phyloP scores from a whole-genome alignment of 805 yeast species.

The Candida pseudofarinosa region DNA sequence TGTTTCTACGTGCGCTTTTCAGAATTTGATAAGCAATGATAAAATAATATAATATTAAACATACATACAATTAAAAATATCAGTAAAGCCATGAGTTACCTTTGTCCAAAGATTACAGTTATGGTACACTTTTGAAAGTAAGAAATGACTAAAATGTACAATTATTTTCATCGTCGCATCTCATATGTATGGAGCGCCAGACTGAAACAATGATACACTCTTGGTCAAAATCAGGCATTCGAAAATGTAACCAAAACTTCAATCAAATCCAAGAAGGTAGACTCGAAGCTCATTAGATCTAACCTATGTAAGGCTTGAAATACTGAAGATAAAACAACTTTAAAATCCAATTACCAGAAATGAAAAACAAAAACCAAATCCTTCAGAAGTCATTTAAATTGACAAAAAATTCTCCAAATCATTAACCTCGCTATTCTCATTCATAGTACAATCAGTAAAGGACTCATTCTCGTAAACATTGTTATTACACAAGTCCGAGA shows the following conservation, averaged over 20 bases:
- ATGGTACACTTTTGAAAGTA: too few species aligned
- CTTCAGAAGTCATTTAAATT: constrained; percentile 11
- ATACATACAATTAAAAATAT: neutral
- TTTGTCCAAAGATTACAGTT: too few species aligned
- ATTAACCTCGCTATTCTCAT: constrained; percentile 4
- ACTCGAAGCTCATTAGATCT: too few species aligned
- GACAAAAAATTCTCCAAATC: constrained; percentile 31
- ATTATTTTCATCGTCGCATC: constrained; percentile 1
- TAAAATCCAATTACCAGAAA: constrained; percentile 5
- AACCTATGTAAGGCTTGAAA: too few species aligned
- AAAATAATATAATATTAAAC: too few species aligned
- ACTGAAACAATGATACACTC: neutral
- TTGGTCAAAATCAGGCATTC: too few species aligned
- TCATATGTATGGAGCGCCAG: neutral
- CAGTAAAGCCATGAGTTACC: too few species aligned
- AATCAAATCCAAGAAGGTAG: too few species aligned
- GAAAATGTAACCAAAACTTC: too few species aligned
- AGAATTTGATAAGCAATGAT: neutral
- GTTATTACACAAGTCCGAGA: neutral
- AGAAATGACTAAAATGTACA: too few species aligned
- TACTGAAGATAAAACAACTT: too few species aligned
- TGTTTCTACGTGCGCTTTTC: neutral
- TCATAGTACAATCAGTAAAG: neutral
- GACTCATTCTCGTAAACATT: neutral
- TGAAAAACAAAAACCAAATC: constrained; percentile 10